phyloP scores from a whole-genome alignment of 1,284 basidiomycete species.

The Ustilago tritici region DNA sequence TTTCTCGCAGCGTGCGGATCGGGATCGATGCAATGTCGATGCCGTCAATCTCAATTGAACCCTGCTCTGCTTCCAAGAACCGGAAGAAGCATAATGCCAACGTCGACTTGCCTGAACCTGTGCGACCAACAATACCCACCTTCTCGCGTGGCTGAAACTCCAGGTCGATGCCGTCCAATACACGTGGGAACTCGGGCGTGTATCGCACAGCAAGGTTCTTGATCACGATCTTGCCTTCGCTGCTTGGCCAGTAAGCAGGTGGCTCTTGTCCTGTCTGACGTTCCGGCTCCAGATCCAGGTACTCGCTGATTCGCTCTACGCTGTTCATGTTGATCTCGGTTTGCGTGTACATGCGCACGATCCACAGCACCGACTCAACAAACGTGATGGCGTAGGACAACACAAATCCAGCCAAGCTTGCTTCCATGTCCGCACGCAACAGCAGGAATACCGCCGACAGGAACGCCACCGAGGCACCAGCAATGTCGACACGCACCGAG shows the following conservation, averaged over 20 bases:
- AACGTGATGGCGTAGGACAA: constrained; percentile 66
- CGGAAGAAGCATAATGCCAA: constrained; percentile 94
- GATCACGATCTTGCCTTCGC: constrained; percentile 62
- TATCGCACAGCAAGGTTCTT: constrained; percentile 67
- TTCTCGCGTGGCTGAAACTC: constrained; percentile 66
- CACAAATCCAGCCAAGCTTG: constrained; percentile 65
- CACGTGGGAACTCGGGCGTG: constrained; percentile 66
- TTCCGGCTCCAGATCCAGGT: constrained; percentile 63
- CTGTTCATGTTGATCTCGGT: constrained; percentile 70
- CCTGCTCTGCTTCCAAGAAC: constrained; percentile 85
- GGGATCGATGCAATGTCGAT: constrained; percentile 88
- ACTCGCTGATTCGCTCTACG: constrained; percentile 69
- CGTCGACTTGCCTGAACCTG: constrained; percentile 87
- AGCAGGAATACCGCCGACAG: constrained; percentile 74
- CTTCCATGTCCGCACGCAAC: constrained; percentile 61
- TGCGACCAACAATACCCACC: constrained; percentile 73
- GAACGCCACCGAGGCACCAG: constrained; percentile 64
- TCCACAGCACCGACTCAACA: constrained; percentile 76
- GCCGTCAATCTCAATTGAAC: constrained; percentile 87
- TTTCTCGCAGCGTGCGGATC: constrained; percentile 83
- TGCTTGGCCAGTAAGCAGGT: constrained; percentile 69
- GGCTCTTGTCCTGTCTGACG: constrained; percentile 57
- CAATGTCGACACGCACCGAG: constrained; percentile 66
- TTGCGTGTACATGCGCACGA: constrained; percentile 62
- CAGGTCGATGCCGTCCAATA: constrained; percentile 64